Base-by-base conservation (phyloP, 164 flowering plant species). In the Magnolia changhungtana region DNA sequence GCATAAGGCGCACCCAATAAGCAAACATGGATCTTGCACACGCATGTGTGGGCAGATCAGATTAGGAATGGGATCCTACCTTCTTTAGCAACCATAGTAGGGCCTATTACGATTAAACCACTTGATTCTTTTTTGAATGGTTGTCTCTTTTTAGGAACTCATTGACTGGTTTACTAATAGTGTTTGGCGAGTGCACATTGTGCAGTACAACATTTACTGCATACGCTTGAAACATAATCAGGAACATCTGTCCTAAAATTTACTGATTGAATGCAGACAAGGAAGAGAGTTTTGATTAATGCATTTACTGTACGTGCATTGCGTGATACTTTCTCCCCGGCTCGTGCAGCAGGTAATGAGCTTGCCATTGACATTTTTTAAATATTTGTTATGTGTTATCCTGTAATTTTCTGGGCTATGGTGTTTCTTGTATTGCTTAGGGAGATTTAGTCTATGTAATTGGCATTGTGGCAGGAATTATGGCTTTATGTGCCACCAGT, bases 251-350 rank as follows among this genome's bases (percentile, higher is more conserved):
- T 66, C 69, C 74, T 24, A 16, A 72, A n/a, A 23, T 9, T 72
- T 55, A 24, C 50, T 73, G 75, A 31, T 59, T 14, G 66, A 29
- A 78, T 63, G 86, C 89, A 96, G 99, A 94, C 92, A 55, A 88
- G 98, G 87, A 96, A 91, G 84, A 91, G 99, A 84, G 99, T 96
- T 76, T 82, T 96, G 86, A 96, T 96, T 67, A 96, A 96, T 89
- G 99, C 99, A 71, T 96, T 96, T 82, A 94, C 98, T 10, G 99
- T 89, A 61, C 98, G 99, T 83, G 99, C 98, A 71, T 79, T 96
- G 82, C 97, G 97, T 76, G 99, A 96, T 87, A 88, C 93, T 58
- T 96, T 96, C 78, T 84, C 98, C 61, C 98, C 98, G 65, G 98
- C 98, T 18, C 86, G 99, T 85, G 98, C 97, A 79, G 99, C 99